These are phyloP conservation scores for Candida qinlingensis DNA, from an alignment of 805 yeast species.

Conservation along the genomic window DNA sequence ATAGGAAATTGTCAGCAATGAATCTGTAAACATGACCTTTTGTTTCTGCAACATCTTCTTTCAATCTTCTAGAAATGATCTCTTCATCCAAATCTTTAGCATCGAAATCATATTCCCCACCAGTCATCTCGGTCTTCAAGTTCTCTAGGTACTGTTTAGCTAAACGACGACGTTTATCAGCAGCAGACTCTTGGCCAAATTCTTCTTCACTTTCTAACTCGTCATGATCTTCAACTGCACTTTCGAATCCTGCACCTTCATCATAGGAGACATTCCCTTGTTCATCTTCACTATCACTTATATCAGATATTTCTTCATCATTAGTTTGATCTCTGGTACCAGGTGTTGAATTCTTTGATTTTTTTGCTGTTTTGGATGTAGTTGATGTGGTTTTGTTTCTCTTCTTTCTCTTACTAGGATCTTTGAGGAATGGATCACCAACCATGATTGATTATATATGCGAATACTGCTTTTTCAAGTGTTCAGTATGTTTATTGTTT, in stretches of 20 bases:
- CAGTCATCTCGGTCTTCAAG: slow-evolving; percentile 52
- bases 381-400: slow-evolving; percentile 15
- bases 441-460: slow-evolving; percentile 32
- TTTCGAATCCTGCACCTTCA: slow-evolving; percentile 29
- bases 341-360: not conserved
- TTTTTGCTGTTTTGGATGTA: slow-evolving; percentile 14
- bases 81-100: slow-evolving; percentile 91
- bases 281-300: slow-evolving; percentile 44
- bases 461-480: not conserved
- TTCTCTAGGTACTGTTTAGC: slow-evolving; percentile 90
- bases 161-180: slow-evolving; percentile 88
- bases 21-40: slow-evolving; percentile 78
- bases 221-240: slow-evolving; percentile 29
- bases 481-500: no score
- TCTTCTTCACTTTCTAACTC: slow-evolving; percentile 66
- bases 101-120: slow-evolving; percentile 53
- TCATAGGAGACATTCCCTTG: slow-evolving; percentile 34
- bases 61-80: slow-evolving; percentile 71
- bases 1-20: slow-evolving; percentile 45
- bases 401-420: slow-evolving; percentile 44
- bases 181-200: slow-evolving; percentile 70
- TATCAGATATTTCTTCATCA: slow-evolving; percentile 54
- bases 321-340: slow-evolving; percentile 1
- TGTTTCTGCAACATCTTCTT: slow-evolving; percentile 83
- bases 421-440: slow-evolving; percentile 58